Base-by-base conservation (phyloP, 1,139 yeast species). In the Kodamaea sp. region DNA sequence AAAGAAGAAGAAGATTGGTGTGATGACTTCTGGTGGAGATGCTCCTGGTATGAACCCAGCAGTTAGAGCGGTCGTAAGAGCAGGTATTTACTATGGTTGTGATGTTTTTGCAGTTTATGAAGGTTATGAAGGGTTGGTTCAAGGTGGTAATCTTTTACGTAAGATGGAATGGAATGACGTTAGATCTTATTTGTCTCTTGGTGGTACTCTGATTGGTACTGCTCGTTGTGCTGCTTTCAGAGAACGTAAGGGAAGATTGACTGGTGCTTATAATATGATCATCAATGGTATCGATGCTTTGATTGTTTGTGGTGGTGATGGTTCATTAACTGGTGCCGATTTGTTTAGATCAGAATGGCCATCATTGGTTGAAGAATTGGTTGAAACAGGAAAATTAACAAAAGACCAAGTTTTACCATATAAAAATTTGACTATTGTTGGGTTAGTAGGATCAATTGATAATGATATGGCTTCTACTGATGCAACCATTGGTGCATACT, bases 11-110 rank as follows among this genome's bases (percentile, higher is more conserved):
- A 83, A 82, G 57, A 81, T 84, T 42, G 94, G 86, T 1, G 87
- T 84, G 20, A 84, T 84, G 92, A 84, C 94, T 2, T 82, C 90
- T 1, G 94, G 94, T 47, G 94, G 94, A 55, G 94, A 84, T 58
- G 84, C 92, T 34, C 92, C 87, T 12, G 94, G 94, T 52, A 84
- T 84, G 94, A 82, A 82, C 56, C 87, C 92, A 6, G 83, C 80
- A 24, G 92, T 84, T 7, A 70, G 92, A 49, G 90, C 92, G 2
- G 87, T 84, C 38, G 84, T 84, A 7, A 68, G 94, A 50, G 78
- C 90, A 0, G 85, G 86, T 39, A 81, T 84, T 47, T 79, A 70
- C 62, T 67, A 75, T 45, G 86, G 82, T 8, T 83, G 90, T 57
- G 84, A 80, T 50, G 84, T 84, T 2, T 84, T 70, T 56, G 89